Base-by-base conservation (phyloP, 495 filamentous ascomycete genomes). In the Clohesyomyces aquaticus region DNA sequence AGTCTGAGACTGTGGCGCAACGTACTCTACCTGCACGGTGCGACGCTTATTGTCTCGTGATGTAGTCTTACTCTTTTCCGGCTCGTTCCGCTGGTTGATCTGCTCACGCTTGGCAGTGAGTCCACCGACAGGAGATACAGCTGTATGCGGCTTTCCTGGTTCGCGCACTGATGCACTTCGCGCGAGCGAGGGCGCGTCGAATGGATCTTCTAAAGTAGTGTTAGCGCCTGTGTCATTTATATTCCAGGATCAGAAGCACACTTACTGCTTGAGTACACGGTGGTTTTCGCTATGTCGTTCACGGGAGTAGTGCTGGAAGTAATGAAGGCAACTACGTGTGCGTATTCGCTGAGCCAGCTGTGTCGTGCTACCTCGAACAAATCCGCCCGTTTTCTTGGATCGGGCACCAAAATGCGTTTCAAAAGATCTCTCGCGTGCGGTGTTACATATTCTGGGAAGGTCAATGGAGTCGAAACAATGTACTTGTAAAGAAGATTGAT, bases 401-500 rank as follows among this genome's bases (percentile, higher is more conserved):
- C 93, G 0, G 94, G 93, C n/a, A 99, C 94, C 28, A 99, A 80
- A 35, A 99, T 98, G 43, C 95, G 85, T 60, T 93, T 84, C 27
- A 99, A 78, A 0, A 99, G 82, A 76, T 99, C 94, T 58, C 94
- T 85, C 19, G 94, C 93, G 76, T 99, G 95, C 4, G 95, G 94
- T 12, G 94, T 96, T 45, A 99, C 94, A 75, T 98, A 98, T 87
- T 98, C 94, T 41, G 94, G 94, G 74, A 98, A 98, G 3, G 94
- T 98, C 42, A 99, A 85, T 49, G 93, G 91, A 4, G 94, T 98
- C 42, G 92, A 96, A 58, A 96, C 92, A 67, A 99, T 99, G 78
- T 99, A 99, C 78, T 96, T 98, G 81, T 99, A 99, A 53, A 99
- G 82, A 4, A 98, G 81, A 75, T 98, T 99, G 80, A 99, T 99